Evolutionary conservation across 1,284 basidiomycete species (phyloP).

Genomic region (Leccinum pachyderme): DNA sequence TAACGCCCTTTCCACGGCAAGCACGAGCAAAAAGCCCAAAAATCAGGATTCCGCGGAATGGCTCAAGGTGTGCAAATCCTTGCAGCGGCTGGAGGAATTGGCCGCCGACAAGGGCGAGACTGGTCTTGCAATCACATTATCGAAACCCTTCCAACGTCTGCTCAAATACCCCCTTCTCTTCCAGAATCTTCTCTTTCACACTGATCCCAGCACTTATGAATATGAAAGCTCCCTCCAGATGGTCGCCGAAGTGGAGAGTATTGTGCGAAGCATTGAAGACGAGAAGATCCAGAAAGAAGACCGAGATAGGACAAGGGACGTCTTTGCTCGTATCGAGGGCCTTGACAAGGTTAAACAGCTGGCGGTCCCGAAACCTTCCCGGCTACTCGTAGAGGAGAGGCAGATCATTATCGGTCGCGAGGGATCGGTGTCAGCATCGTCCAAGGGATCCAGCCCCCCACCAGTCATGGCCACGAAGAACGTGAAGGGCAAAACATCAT

Average conservation of each 20-base stretch:
- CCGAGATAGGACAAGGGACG: conserved; percentile 90
- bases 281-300: conserved; percentile 97
- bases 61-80: conserved; percentile 67
- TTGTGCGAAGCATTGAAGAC: conserved; percentile 95
- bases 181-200: conserved; percentile 95
- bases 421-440: conserved; percentile 25
- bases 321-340: conserved; percentile 94
- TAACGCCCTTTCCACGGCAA: conserved; percentile 65
- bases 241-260: conserved; percentile 95
- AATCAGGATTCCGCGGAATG: conserved; percentile 77
- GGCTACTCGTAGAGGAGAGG: conserved; percentile 84
- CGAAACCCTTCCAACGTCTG: conserved; percentile 95
- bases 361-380: conserved; percentile 84
- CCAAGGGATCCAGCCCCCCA: conserved; percentile 52
- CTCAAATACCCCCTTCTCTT: conserved; percentile 97
- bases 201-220: conserved; percentile 95
- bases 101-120: conserved; percentile 89
- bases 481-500: conserved; percentile 76
- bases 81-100: conserved; percentile 75
- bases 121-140: conserved; percentile 89
- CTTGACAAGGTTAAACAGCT: conserved; percentile 86
- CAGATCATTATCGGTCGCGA: conserved; percentile 42
- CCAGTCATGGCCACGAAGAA: conserved; percentile 51
- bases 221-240: conserved; percentile 95
- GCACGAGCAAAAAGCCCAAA: conserved; percentile 68